These are phyloP conservation scores for Xylaria digitata DNA, from an alignment of 2,329 filamentous ascomycete genomes.

Conservation along the genomic window DNA sequence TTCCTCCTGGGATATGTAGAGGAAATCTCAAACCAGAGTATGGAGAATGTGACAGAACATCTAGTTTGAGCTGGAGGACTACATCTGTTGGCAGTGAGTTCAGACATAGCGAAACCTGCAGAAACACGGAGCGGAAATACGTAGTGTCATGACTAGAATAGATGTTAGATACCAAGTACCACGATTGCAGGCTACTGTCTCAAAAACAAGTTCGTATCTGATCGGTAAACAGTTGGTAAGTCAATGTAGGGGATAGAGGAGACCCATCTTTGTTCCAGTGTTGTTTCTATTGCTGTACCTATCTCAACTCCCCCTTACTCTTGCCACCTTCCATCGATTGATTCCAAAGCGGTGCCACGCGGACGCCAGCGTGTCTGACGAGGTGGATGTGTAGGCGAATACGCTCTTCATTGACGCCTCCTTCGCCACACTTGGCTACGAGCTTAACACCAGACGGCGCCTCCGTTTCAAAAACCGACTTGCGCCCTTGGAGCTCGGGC, in stretches of 20 bases:
- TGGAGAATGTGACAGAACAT: neutral
- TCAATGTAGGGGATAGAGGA: neutral
- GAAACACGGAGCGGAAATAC: neutral
- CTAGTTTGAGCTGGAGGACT: neutral
- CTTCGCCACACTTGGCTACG: neutral
- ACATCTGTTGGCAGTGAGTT: neutral
- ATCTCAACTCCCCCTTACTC: neutral
- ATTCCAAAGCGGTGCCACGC: neutral
- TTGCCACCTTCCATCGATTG: neutral
- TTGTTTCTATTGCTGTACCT: neutral
- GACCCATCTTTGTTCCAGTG: neutral
- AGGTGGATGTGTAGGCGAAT: neutral
- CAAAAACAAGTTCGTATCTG: neutral
- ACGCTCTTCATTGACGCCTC: neutral
- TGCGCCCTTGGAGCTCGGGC: neutral
- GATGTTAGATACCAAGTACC: neutral
- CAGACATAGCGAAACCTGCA: neutral
- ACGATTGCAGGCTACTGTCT: conserved; percentile 5
- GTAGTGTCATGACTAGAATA: neutral
- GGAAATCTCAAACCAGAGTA: neutral
- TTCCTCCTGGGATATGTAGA: neutral
- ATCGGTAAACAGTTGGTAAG: neutral
- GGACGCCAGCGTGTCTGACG: neutral
- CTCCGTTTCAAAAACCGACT: conserved; percentile 10
- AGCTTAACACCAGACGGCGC: neutral